A percentile compares a stretch with the other conserved stretches of the same genome.
phyloP scores from a whole-genome alignment of 1,284 basidiomycete species.

The Naganishia sp. region DNA sequence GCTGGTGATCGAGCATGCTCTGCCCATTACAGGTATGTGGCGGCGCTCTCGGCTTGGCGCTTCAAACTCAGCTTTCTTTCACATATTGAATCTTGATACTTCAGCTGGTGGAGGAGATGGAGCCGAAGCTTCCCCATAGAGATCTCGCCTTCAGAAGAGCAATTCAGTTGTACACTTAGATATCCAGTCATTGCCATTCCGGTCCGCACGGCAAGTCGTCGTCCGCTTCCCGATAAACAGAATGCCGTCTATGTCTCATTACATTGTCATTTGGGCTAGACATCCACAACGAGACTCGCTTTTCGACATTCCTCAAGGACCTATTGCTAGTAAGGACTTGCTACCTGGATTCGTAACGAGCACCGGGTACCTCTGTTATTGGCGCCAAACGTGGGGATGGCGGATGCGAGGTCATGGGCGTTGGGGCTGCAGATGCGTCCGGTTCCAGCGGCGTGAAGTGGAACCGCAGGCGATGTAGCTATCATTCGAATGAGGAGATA shows the following conservation, averaged over 20 bases:
- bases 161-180: neutral
- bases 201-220: neutral
- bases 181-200: neutral
- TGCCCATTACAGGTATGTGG: conserved; percentile 42
- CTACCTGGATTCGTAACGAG: neutral
- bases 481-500: neutral
- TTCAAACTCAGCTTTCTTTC: neutral
- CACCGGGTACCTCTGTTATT: conserved; percentile 18
- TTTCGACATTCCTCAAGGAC: neutral
- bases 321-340: no score
- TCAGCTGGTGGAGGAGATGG: conserved; percentile 31
- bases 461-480: conserved; percentile 55
- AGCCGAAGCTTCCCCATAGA: conserved; percentile 27
- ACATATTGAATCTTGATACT: neutral
- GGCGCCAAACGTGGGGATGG: conserved; percentile 40
- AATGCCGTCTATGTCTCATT: conserved; percentile 5
- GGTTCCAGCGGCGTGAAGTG: conserved; percentile 45
- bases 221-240: neutral
- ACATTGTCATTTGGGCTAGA: neutral
- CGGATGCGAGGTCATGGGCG: conserved; percentile 47
- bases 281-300: neutral
- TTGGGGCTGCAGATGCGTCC: conserved; percentile 39
- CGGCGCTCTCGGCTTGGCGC: no score
- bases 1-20: conserved; percentile 72
- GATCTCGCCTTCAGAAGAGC: neutral